Conservation (phyloP, 306 rosid species). For the Oxytropis ochrocephala region DNA sequence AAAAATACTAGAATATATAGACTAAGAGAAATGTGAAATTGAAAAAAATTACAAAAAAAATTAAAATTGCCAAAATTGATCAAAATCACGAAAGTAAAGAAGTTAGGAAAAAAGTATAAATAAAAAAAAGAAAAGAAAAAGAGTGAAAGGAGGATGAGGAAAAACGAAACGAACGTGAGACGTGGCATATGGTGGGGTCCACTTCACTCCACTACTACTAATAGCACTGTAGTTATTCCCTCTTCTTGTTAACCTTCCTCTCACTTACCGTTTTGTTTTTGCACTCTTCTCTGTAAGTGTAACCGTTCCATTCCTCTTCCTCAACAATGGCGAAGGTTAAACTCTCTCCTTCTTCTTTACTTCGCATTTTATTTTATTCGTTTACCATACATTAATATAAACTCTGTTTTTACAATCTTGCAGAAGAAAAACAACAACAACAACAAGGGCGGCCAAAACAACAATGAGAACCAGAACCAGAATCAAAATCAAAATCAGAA, state of each 20-base stretch:
- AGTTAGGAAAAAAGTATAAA: too few relatives aligned
- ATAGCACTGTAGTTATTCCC: not conserved
- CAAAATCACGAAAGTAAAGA: too few relatives aligned
- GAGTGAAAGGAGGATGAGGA: too few relatives aligned
- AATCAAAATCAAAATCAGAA: not conserved
- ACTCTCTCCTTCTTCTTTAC: not conserved
- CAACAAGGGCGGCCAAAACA: conserved; percentile 1
- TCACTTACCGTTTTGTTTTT: not conserved
- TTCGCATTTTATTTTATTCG: not conserved
- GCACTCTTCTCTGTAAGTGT: not conserved
- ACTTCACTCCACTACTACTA: not conserved
- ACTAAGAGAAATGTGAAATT: too few relatives aligned
- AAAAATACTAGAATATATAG: too few relatives aligned
- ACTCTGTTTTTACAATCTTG: not conserved
- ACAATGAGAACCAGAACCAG: not conserved
- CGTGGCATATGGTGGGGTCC: not conserved
- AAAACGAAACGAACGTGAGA: not conserved
- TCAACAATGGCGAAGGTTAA: conserved; percentile 1
- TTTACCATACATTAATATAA: not conserved
- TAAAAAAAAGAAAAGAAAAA: too few relatives aligned
- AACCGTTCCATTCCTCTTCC: not conserved
- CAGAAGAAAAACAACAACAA: conserved; percentile 17
- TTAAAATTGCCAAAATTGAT: too few relatives aligned
- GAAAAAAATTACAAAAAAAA: too few relatives aligned
- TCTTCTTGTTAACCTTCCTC: not conserved